phyloP scores from a whole-genome alignment of 805 yeast genomes.

The Komagataella phaffii region DNA sequence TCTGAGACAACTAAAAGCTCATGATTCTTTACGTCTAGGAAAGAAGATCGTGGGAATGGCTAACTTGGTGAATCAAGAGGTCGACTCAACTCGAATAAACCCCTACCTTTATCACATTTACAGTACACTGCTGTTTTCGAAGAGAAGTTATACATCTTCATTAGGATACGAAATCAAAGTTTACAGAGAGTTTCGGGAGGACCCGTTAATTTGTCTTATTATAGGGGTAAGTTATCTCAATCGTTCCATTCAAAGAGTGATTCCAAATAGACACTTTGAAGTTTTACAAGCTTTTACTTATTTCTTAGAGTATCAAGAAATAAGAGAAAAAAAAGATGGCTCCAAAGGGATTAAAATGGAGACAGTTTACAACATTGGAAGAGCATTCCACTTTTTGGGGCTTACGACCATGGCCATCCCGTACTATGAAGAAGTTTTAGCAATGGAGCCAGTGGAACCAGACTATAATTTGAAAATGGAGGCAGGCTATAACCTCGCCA shows the following conservation, averaged over 20 bases:
- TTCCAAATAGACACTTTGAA: conserved; percentile 77
- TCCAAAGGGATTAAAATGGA: conserved; percentile 44
- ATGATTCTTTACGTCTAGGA: conserved; percentile 50
- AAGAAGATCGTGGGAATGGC: conserved; percentile 69
- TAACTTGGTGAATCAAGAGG: conserved; percentile 42
- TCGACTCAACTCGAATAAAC: conserved; percentile 39
- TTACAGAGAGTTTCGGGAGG: conserved; percentile 51
- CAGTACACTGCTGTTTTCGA: conserved; percentile 67
- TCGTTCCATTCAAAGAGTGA: conserved; percentile 82
- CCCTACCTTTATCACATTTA: conserved; percentile 53
- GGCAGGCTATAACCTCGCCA: conserved; percentile 75
- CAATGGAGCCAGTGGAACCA: conserved; percentile 23
- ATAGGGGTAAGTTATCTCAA: conserved; percentile 77
- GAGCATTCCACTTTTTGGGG: conserved; percentile 77
- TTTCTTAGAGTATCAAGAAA: conserved; percentile 53
- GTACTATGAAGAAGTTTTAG: conserved; percentile 60
- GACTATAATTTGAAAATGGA: conserved; percentile 52
- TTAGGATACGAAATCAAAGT: conserved; percentile 66
- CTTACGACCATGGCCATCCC: conserved; percentile 57
- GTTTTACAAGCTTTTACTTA: conserved; percentile 78
- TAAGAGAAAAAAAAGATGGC: conserved; percentile 24
- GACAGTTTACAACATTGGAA: conserved; percentile 68
- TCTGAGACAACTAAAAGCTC: conserved; percentile 80
- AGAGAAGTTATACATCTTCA: conserved; percentile 73
- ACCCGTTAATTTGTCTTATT: conserved; percentile 66